A percentile compares a stretch with the other conserved stretches of the same genome.
These are phyloP conservation scores for Tricholoma hemisulphureum DNA, from an alignment of 768 basidiomycete species.

Conservation along the genomic window DNA sequence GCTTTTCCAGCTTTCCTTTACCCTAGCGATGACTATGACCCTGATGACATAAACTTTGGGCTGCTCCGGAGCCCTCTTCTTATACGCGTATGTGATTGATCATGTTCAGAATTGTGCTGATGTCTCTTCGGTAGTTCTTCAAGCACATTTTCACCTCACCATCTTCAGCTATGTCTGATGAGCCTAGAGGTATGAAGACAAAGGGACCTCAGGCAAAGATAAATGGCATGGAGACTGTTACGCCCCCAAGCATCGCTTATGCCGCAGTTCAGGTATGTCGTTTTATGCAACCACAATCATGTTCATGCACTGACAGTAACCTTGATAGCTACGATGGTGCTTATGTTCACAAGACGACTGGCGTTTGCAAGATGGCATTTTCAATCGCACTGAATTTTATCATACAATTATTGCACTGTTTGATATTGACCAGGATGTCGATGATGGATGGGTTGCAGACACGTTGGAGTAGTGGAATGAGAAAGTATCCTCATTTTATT, in stretches of 20 bases:
- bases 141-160: conserved; percentile 12
- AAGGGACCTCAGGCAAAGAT: conserved; percentile 8
- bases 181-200: neutral
- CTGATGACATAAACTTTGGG: conserved; percentile 4
- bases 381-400: conserved; percentile 5
- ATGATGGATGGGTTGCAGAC: conserved; percentile 4
- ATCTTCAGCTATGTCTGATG: neutral
- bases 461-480: conserved; percentile 11
- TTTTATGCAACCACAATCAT: neutral
- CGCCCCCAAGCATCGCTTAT: conserved; percentile 8
- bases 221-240: conserved; percentile 5
- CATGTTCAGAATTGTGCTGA: neutral
- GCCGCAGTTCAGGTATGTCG: conserved; percentile 12
- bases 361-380: conserved; percentile 5
- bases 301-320: neutral
- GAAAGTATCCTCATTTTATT: neutral
- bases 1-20: neutral
- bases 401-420: conserved; percentile 3
- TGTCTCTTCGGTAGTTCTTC: conserved; percentile 2
- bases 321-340: conserved; percentile 1
- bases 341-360: conserved; percentile 10
- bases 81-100: conserved; percentile 5
- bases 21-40: neutral
- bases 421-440: neutral
- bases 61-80: conserved; percentile 5